phyloP scores from a whole-genome alignment of 441 rosid genomes.

The Eutrema salsugineum region DNA sequence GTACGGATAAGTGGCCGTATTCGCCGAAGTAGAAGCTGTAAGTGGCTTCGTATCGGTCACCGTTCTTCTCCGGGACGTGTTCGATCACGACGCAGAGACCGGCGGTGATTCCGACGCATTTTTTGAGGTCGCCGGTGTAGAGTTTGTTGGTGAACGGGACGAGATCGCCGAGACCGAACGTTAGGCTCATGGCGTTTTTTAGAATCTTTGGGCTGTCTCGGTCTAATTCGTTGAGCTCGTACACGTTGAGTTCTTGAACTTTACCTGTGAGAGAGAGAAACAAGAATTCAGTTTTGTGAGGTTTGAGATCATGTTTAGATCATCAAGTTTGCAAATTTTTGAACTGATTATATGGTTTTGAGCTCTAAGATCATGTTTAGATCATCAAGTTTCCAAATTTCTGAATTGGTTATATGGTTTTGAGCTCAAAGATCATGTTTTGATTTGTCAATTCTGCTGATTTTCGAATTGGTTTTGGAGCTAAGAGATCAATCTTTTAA shows the following conservation, averaged over 20 bases:
- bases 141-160: slow-evolving; percentile 90
- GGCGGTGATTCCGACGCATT: slow-evolving; percentile 73
- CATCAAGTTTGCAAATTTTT: not conserved
- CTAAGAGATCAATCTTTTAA: not conserved
- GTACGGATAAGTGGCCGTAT: slow-evolving; percentile 76
- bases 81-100: slow-evolving; percentile 69
- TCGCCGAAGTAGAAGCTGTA: slow-evolving; percentile 86
- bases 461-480: no score
- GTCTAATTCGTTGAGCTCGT: slow-evolving; percentile 86
- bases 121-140: slow-evolving; percentile 67
- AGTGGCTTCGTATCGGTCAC: slow-evolving; percentile 76
- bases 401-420: not conserved
- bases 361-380: not conserved
- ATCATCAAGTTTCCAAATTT: not conserved
- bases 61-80: slow-evolving; percentile 71
- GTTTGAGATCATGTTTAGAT: not conserved
- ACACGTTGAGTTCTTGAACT: slow-evolving; percentile 68
- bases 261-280: slow-evolving; percentile 28
- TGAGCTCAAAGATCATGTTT: no score
- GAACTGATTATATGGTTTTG: not conserved
- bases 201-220: slow-evolving; percentile 80
- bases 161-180: slow-evolving; percentile 76
- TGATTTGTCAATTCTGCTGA: no score
- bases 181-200: slow-evolving; percentile 43
- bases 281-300: not conserved